Percentiles rank a stretch among this genome's conserved stretches.
phyloP scores from a whole-genome alignment of 2,329 filamentous ascomycete genomes.

The Botrytis elliptica region DNA sequence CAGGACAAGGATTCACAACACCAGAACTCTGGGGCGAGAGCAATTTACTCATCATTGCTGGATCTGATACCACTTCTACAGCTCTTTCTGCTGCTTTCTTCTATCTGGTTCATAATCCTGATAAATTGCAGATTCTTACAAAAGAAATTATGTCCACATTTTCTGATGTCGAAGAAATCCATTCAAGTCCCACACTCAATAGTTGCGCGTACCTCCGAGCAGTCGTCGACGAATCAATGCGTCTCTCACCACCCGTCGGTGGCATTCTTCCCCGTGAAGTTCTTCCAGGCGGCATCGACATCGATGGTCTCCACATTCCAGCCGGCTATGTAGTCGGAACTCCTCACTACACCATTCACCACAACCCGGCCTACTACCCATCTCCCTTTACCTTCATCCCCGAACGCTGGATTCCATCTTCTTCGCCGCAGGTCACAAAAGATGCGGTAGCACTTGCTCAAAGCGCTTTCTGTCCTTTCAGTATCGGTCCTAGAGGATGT shows the following conservation, averaged over 20 bases:
- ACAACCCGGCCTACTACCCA: constrained; percentile 46
- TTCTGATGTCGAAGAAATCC: constrained; percentile 40
- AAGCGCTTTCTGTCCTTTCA: constrained; percentile 33
- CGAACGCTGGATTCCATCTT: constrained; percentile 46
- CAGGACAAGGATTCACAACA: constrained; percentile 47
- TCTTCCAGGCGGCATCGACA: constrained; percentile 28
- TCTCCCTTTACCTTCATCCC: constrained; percentile 44
- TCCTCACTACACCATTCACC: constrained; percentile 47
- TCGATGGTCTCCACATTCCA: constrained; percentile 39
- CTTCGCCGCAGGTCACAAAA: constrained; percentile 23
- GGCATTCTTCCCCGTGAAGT: constrained; percentile 33
- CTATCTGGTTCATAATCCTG: constrained; percentile 42
- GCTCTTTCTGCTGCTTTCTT: constrained; percentile 42
- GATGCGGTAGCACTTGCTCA: constrained; percentile 29
- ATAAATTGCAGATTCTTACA: constrained; percentile 36
- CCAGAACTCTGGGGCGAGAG: constrained; percentile 38
- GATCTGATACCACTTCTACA: constrained; percentile 45
- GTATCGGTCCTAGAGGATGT: constrained; percentile 33
- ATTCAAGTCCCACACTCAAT: constrained; percentile 34
- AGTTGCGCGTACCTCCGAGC: constrained; percentile 44
- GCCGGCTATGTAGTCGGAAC: constrained; percentile 47
- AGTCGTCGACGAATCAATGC: constrained; percentile 42
- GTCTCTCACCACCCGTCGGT: constrained; percentile 34
- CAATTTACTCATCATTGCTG: constrained; percentile 34
- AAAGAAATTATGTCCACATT: constrained; percentile 33